Percentiles rank a stretch among this genome's conserved stretches.
Conservation (phyloP, 345 rosid species). For the Eucalyptus curtisii region DNA sequence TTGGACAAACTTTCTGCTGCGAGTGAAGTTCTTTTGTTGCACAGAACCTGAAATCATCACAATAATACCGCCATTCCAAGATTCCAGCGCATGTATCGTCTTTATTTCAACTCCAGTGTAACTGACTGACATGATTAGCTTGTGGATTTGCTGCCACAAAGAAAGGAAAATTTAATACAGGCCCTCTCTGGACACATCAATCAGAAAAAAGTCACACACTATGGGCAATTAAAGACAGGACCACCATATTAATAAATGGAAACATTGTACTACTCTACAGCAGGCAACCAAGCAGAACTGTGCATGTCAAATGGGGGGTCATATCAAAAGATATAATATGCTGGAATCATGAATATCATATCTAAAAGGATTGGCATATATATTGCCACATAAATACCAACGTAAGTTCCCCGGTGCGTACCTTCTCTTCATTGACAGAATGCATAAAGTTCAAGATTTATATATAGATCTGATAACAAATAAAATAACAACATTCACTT, state of each 20-base stretch:
- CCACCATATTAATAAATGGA: neutral
- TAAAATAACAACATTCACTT: neutral
- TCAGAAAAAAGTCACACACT: neutral
- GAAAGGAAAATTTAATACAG: neutral
- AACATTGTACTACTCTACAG: neutral
- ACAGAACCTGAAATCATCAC: constrained; percentile 68
- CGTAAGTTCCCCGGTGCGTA: neutral
- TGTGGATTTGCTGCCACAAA: constrained; percentile 47
- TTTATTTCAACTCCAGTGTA: constrained; percentile 52
- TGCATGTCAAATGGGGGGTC: neutral
- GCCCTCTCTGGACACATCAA: neutral
- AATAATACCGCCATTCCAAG: constrained; percentile 57
- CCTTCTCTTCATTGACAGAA: neutral
- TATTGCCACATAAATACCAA: neutral
- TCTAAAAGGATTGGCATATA: neutral
- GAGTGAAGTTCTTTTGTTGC: constrained; percentile 29
- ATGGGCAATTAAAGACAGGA: neutral
- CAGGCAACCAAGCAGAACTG: neutral
- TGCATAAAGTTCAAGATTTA: neutral
- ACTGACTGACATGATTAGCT: constrained; percentile 33
- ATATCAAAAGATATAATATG: neutral
- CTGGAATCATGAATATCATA: neutral
- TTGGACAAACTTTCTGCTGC: constrained; percentile 49
- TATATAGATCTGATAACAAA: neutral
- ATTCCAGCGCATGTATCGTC: constrained; percentile 45